A percentile compares a stretch with the other conserved stretches of the same genome.
phyloP scores from a whole-genome alignment of 306 rosid species.

The Biancaea sappan region DNA sequence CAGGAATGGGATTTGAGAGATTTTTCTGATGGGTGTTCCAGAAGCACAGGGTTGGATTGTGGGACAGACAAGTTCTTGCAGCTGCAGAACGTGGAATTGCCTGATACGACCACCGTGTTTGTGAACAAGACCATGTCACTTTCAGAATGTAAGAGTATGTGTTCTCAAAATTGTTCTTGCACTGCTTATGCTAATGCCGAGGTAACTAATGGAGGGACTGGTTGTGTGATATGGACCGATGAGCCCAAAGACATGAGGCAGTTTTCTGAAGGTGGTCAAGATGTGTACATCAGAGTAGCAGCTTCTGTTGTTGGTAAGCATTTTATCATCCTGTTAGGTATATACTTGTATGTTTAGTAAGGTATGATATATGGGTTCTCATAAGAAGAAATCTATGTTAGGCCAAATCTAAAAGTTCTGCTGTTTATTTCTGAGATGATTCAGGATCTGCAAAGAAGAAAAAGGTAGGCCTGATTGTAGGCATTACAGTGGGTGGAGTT shows the following conservation, averaged over 20 bases:
- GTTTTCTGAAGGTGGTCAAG: conserved; percentile 40
- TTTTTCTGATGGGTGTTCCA: conserved; percentile 49
- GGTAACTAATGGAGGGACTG: conserved; percentile 34
- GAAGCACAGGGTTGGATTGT: conserved; percentile 41
- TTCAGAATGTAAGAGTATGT: background rate
- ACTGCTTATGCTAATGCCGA: conserved; percentile 40
- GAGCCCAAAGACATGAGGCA: conserved; percentile 41
- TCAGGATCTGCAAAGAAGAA: conserved; percentile 25
- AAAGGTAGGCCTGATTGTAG: conserved; percentile 12
- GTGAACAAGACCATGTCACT: conserved; percentile 35
- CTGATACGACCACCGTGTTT: conserved; percentile 37
- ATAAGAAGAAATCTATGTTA: background rate
- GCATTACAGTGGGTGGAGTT: conserved; percentile 24
- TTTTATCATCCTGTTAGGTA: too few relatives aligned
- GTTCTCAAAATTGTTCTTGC: conserved; percentile 49
- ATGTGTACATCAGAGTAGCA: conserved; percentile 38
- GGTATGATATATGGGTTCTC: background rate
- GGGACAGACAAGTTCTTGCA: conserved; percentile 35
- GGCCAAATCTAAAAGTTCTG: background rate
- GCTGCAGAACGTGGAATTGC: conserved; percentile 40
- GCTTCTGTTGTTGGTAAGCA: conserved; percentile 51
- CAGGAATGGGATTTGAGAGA: conserved; percentile 55
- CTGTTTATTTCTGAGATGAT: conserved; percentile 30
- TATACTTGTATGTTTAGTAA: background rate
- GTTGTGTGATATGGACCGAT: conserved; percentile 47